A percentile compares a stretch with the other conserved stretches of the same genome.
phyloP scores from a whole-genome alignment of 169 alveolate species.

The Plasmodium reichenowi region DNA sequence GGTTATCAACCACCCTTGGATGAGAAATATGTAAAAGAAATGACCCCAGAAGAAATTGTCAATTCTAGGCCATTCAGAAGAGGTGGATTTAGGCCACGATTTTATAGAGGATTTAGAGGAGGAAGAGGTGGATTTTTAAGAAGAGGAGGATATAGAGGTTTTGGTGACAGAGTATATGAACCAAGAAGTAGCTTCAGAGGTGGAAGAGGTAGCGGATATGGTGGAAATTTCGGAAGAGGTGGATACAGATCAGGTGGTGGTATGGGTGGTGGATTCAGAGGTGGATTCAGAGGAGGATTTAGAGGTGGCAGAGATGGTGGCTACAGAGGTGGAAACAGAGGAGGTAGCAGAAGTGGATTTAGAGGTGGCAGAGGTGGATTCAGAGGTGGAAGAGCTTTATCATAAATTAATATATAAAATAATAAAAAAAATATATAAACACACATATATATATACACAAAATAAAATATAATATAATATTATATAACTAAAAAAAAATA shows the following conservation, averaged over 20 bases:
- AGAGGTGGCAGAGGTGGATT: conserved; percentile 77
- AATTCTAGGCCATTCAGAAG: conserved; percentile 74
- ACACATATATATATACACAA: background rate
- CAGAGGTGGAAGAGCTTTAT: conserved; percentile 62
- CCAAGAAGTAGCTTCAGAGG: conserved; percentile 75
- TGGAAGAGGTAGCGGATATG: conserved; percentile 78
- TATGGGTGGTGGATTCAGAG: conserved; percentile 51
- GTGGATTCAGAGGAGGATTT: conserved; percentile 69
- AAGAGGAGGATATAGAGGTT: conserved; percentile 76
- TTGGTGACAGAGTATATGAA: conserved; percentile 73
- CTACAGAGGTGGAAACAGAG: conserved; percentile 78
- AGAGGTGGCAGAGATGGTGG: conserved; percentile 80
- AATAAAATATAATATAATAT: background rate
- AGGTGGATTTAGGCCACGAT: conserved; percentile 75
- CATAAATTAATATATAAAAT: conserved; percentile 4
- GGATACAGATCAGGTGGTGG: conserved; percentile 55
- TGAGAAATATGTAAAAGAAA: conserved; percentile 83
- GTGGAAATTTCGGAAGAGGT: conserved; percentile 76
- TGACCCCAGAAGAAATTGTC: conserved; percentile 78
- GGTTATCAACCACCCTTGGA: conserved; percentile 89
- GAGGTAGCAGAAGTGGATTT: conserved; percentile 77
- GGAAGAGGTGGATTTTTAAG: conserved; percentile 76
- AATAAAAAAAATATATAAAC: conserved; percentile 1
- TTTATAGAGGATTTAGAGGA: conserved; percentile 74
- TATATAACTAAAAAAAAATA: background rate